These are phyloP conservation scores for Tetrahymena borealis DNA, from an alignment of 73 alveolate species.

Conservation along the genomic window DNA sequence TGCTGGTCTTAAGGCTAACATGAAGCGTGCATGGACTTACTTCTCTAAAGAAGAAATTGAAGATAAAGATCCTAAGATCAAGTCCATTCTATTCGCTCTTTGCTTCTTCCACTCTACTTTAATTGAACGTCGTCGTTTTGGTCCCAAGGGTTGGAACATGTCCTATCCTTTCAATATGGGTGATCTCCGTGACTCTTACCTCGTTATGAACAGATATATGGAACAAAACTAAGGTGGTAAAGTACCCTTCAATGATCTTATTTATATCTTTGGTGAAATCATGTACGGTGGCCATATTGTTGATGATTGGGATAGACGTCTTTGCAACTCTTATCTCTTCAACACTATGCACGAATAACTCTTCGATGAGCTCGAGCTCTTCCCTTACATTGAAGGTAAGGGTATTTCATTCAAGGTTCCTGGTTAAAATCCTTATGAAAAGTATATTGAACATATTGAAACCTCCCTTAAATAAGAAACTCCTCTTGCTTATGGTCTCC, in stretches of 20 bases:
- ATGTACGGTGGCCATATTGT: conserved; percentile 99
- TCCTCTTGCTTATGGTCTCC: conserved; percentile 99
- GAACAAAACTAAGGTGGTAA: conserved; percentile 92
- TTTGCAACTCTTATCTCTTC: conserved; percentile 92
- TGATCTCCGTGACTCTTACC: conserved; percentile 99
- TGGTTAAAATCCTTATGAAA: conserved; percentile 80
- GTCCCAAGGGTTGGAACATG: conserved; percentile 99
- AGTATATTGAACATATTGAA: conserved; percentile 95
- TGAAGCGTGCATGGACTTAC: conserved; percentile 99
- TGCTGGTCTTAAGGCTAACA: conserved; percentile 97
- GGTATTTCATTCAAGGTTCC: conserved; percentile 91
- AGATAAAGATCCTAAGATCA: conserved; percentile 96
- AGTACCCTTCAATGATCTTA: conserved; percentile 96
- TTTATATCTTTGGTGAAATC: conserved; percentile 99
- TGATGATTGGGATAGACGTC: conserved; percentile 99
- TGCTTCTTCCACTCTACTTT: conserved; percentile 99
- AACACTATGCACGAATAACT: conserved; percentile 95
- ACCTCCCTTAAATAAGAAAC: conserved; percentile 92
- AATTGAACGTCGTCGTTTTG: conserved; percentile 99
- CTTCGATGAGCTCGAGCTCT: conserved; percentile 98
- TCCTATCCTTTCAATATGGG: conserved; percentile 98
- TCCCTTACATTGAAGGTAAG: conserved; percentile 99
- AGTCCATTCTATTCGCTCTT: conserved; percentile 98
- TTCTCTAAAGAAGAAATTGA: conserved; percentile 98
- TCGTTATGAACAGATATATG: conserved; percentile 91